Percentiles rank a stretch among this genome's conserved stretches.
These are phyloP conservation scores for Cyclotella atomus DNA, from an alignment of 108 stramenopile species.

Conservation along the genomic window DNA sequence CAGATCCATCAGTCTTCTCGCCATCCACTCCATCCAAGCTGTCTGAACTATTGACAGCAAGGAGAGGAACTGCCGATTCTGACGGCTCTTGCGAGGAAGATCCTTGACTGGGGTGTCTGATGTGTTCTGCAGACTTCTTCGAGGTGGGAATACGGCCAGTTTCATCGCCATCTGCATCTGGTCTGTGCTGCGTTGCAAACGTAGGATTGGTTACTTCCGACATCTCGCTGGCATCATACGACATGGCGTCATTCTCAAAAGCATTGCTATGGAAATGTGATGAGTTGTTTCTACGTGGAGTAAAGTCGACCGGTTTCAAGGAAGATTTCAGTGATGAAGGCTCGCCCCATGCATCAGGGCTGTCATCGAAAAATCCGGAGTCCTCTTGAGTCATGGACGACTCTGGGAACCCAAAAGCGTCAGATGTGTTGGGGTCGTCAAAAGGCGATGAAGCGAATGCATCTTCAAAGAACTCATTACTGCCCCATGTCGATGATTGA, in stretches of 20 bases:
- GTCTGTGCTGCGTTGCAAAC: slow-evolving; percentile 3
- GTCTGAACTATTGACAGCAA: slow-evolving; percentile 6
- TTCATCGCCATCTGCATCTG: slow-evolving; percentile 24
- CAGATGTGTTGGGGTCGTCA: not conserved
- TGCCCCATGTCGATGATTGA: slow-evolving; percentile 15
- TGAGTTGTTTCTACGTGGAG: slow-evolving; percentile 20
- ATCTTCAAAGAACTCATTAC: slow-evolving; percentile 37
- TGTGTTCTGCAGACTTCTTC: slow-evolving; percentile 2
- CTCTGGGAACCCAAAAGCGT: slow-evolving; percentile 43
- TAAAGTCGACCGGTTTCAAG: slow-evolving; percentile 25
- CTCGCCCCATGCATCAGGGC: slow-evolving; percentile 36
- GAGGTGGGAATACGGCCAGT: not conserved
- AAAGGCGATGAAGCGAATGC: slow-evolving; percentile 32
- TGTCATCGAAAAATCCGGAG: slow-evolving; percentile 14
- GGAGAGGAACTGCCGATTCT: slow-evolving; percentile 21
- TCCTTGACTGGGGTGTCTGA: slow-evolving; percentile 7
- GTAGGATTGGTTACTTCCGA: slow-evolving; percentile 42
- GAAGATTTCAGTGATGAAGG: slow-evolving; percentile 20
- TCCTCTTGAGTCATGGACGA: not conserved
- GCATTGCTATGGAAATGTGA: slow-evolving; percentile 1
- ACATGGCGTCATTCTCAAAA: slow-evolving; percentile 19
- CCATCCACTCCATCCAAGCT: slow-evolving; percentile 7
- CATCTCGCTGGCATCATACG: slow-evolving; percentile 41
- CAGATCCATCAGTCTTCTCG: not conserved
- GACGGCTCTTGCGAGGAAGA: slow-evolving; percentile 23